A percentile compares a stretch with the other conserved stretches of the same genome.
Evolutionary conservation across 176 grass and related monocot genomes (phyloP).

Genomic region (Oryza nivara): DNA sequence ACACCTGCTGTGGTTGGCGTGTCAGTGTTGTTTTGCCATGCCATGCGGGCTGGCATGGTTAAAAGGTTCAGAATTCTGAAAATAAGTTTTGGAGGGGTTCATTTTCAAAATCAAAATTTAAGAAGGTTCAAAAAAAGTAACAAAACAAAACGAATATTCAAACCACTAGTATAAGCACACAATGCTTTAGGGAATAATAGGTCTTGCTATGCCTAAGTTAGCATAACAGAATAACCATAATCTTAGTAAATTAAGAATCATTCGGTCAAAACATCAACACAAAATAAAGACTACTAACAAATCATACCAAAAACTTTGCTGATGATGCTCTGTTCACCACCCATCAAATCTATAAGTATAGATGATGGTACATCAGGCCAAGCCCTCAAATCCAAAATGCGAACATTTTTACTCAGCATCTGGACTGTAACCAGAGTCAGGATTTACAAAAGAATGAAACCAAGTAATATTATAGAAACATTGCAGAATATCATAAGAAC

Average conservation of each 20-base stretch:
- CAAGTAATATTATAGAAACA: conserved; percentile 19
- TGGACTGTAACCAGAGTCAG: conserved; percentile 99
- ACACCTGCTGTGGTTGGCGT: no score
- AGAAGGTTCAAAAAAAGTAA: no score
- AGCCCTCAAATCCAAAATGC: conserved; percentile 71
- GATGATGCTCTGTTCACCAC: conserved; percentile 68
- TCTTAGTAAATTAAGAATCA: not conserved
- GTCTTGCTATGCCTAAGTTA: not conserved
- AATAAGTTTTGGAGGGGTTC: no score
- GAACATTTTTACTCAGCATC: conserved; percentile 76
- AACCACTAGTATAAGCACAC: conserved; percentile 11
- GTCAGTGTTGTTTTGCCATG: no score
- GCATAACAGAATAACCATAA: not conserved
- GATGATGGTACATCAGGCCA: conserved; percentile 63
- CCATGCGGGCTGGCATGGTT: no score
- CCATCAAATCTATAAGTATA: conserved; percentile 70
- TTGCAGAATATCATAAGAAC: conserved; percentile 35
- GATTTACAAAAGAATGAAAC: conserved; percentile 49
- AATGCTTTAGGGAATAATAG: conserved; percentile 15
- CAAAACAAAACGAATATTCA: conserved; percentile 26
- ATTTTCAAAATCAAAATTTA: no score
- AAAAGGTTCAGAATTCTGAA: no score
- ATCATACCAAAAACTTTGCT: conserved; percentile 87
- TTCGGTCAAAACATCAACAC: conserved; percentile 10
- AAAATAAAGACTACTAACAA: conserved; percentile 29